Evolutionary conservation across 2,329 filamentous ascomycete genomes (phyloP).

Genomic region (Aspergillus ochraceus): DNA sequence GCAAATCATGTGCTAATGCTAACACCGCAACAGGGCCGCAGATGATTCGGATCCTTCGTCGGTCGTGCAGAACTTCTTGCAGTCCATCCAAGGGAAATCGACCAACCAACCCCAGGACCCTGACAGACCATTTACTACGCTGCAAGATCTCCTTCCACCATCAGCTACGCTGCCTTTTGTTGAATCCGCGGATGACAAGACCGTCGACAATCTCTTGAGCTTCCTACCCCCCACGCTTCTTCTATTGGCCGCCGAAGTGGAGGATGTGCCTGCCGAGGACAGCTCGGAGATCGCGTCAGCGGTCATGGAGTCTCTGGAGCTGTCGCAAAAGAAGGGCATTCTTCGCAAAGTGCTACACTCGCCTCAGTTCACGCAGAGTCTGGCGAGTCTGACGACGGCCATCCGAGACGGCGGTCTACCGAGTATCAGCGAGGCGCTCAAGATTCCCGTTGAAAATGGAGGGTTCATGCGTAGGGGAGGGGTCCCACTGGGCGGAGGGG

Average conservation of each 20-base stretch:
- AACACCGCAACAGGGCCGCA: conserved; percentile 53
- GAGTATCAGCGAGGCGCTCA: conserved; percentile 82
- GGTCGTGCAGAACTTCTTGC: conserved; percentile 84
- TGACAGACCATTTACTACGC: conserved; percentile 73
- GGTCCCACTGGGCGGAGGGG: conserved; percentile 82
- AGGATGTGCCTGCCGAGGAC: conserved; percentile 63
- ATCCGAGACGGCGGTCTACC: conserved; percentile 87
- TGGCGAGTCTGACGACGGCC: conserved; percentile 82
- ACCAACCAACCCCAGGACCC: conserved; percentile 48
- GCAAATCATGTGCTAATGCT: background rate
- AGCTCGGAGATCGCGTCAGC: conserved; percentile 68
- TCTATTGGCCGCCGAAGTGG: conserved; percentile 69
- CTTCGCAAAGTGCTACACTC: conserved; percentile 80
- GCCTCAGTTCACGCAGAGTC: conserved; percentile 86
- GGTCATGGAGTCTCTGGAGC: conserved; percentile 70
- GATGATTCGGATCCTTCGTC: conserved; percentile 68
- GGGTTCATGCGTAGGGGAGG: conserved; percentile 75
- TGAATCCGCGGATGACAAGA: conserved; percentile 62
- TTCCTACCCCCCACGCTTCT: conserved; percentile 79
- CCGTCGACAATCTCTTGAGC: conserved; percentile 72
- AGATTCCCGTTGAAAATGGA: conserved; percentile 78
- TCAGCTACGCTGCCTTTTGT: conserved; percentile 76
- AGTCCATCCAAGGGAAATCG: conserved; percentile 68
- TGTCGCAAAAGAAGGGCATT: conserved; percentile 76
- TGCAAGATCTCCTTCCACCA: conserved; percentile 81